Conservation (phyloP, 2,329 filamentous ascomycete genomes). For the Phaeosphaeria sp. region DNA sequence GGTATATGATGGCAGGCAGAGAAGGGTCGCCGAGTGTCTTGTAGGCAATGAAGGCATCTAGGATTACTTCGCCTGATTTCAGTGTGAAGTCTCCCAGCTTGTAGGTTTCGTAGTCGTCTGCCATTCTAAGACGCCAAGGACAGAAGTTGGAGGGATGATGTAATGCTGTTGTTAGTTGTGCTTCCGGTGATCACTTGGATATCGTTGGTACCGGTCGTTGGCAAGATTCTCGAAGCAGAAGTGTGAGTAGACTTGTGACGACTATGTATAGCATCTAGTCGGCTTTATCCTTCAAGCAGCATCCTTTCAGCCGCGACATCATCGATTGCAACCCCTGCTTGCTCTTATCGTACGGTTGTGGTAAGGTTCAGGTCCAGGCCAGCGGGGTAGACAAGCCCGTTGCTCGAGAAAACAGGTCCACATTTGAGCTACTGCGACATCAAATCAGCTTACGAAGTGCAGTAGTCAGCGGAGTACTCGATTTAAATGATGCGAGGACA, state of each 20-base stretch:
- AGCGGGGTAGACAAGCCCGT: not conserved
- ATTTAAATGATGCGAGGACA: not conserved
- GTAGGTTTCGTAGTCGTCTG: slow-evolving; percentile 59
- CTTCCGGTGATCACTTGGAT: not conserved
- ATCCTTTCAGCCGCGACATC: not conserved
- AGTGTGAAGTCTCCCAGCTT: slow-evolving; percentile 71
- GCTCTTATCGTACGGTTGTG: not conserved
- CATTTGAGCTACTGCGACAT: not conserved
- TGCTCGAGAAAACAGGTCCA: not conserved
- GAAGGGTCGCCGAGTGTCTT: slow-evolving; percentile 73
- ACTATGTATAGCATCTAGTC: no score
- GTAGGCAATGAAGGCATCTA: slow-evolving; percentile 74
- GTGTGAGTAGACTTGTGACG: no score
- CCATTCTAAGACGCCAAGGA: slow-evolving; percentile 10
- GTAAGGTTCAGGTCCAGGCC: not conserved
- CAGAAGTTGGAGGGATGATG: not conserved
- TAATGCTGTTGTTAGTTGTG: no score
- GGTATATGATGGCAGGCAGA: slow-evolving; percentile 74
- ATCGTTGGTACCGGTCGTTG: no score
- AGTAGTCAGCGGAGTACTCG: not conserved
- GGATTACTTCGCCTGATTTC: slow-evolving; percentile 67
- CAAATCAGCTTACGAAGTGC: not conserved
- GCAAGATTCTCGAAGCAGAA: no score
- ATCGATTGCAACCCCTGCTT: not conserved
- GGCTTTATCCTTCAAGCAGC: not conserved